Evolutionary conservation across 768 basidiomycete genomes (phyloP).

Genomic region (Tulasnella sp.): DNA sequence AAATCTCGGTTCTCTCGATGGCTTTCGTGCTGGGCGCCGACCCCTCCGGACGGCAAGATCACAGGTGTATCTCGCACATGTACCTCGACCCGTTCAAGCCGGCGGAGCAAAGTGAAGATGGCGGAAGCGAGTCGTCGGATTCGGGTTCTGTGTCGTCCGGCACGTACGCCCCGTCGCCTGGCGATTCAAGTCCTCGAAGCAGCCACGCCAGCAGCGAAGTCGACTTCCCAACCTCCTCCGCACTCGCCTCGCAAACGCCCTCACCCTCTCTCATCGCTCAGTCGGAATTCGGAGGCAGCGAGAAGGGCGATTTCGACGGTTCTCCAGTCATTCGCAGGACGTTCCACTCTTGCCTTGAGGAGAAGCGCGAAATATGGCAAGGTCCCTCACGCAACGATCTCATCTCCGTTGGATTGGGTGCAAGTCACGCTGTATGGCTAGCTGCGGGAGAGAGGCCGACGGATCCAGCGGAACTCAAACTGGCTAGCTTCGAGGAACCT

Average conservation of each 20-base stretch:
- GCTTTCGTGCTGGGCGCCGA: constrained; percentile 30
- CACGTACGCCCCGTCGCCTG: constrained; percentile 13
- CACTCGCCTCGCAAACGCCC: constrained; percentile 15
- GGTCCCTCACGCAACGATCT: constrained; percentile 34
- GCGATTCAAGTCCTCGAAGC: neutral
- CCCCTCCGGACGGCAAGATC: constrained; percentile 26
- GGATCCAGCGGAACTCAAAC: constrained; percentile 29
- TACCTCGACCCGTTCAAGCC: constrained; percentile 28
- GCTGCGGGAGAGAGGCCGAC: constrained; percentile 21
- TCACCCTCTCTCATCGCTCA: constrained; percentile 12
- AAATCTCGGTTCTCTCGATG: constrained; percentile 34
- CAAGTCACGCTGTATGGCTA: constrained; percentile 31
- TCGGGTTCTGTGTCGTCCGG: neutral
- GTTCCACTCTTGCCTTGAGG: constrained; percentile 33
- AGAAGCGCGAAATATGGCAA: constrained; percentile 32
- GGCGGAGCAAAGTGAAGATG: neutral
- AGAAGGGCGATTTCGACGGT: constrained; percentile 6
- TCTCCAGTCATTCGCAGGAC: constrained; percentile 15
- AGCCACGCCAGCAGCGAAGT: constrained; percentile 7
- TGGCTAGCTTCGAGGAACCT: constrained; percentile 30
- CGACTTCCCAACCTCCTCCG: constrained; percentile 8
- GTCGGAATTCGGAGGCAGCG: neutral
- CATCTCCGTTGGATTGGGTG: constrained; percentile 32
- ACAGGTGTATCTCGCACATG: constrained; percentile 34
- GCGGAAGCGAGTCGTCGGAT: neutral